Percentiles rank a stretch among this genome's conserved stretches.
These are phyloP conservation scores for Hibiscus mutabilis DNA, from an alignment of 345 rosid genomes.

Conservation along the genomic window DNA sequence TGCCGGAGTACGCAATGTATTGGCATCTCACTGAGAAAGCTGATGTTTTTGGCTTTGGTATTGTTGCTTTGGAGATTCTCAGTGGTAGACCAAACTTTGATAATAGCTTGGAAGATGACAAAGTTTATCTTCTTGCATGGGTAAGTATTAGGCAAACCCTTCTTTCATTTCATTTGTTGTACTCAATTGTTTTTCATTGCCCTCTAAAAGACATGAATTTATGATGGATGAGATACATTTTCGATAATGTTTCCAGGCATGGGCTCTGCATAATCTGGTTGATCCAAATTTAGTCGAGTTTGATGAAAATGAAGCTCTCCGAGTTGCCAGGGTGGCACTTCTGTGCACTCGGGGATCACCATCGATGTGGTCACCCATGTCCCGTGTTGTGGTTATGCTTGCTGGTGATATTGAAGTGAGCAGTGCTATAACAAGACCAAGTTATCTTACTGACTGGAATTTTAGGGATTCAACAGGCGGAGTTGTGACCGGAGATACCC, in stretches of 20 bases:
- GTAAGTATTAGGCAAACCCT: constrained; percentile 23
- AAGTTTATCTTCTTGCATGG: constrained; percentile 84
- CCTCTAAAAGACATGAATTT: too few relatives aligned
- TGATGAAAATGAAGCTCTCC: constrained; percentile 36
- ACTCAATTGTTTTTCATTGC: too few relatives aligned
- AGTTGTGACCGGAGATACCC: too few relatives aligned
- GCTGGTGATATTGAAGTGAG: constrained; percentile 45
- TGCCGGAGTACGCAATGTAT: constrained; percentile 68
- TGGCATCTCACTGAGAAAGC: too few relatives aligned
- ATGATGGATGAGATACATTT: too few relatives aligned
- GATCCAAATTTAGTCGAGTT: constrained; percentile 29
- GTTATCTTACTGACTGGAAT: constrained; percentile 48
- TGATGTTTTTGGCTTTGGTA: too few relatives aligned
- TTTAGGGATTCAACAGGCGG: constrained; percentile 21
- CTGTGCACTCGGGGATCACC: constrained; percentile 37
- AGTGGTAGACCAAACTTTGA: too few relatives aligned
- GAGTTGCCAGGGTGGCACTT: constrained; percentile 37
- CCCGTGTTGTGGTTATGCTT: constrained; percentile 40
- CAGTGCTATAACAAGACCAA: constrained; percentile 33
- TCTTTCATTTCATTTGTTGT: too few relatives aligned
- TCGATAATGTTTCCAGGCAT: constrained; percentile 29
- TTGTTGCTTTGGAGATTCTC: too few relatives aligned
- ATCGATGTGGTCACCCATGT: constrained; percentile 31
- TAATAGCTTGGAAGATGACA: too few relatives aligned
- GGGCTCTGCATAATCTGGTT: constrained; percentile 45